Percentiles rank a stretch among this genome's conserved stretches.
phyloP scores from a whole-genome alignment of 257 asterid species.

The Handroanthus guayacan region DNA sequence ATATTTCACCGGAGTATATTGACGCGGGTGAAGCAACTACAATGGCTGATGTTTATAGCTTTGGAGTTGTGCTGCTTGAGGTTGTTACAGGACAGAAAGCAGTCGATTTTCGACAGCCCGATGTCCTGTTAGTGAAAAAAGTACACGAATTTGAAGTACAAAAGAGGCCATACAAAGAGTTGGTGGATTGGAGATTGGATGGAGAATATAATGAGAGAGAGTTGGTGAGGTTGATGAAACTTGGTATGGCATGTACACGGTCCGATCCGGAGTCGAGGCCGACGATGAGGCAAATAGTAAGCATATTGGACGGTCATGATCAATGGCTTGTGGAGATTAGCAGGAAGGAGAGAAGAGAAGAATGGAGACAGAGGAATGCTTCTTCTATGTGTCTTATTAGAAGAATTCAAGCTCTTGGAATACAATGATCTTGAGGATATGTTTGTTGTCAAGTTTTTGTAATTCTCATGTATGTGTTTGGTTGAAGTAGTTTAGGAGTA shows the following conservation, averaged over 20 bases:
- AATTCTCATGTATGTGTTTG: neutral
- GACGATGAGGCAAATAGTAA: constrained; percentile 81
- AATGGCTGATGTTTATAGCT: constrained; percentile 91
- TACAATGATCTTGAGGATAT: constrained; percentile 53
- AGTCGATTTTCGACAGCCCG: constrained; percentile 73
- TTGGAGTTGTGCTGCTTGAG: constrained; percentile 87
- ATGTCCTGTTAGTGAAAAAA: constrained; percentile 63
- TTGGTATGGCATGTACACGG: constrained; percentile 82
- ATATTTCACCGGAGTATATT: constrained; percentile 83
- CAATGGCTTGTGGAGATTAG: constrained; percentile 58
- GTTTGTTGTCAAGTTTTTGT: constrained; percentile 16
- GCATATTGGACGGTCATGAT: constrained; percentile 84
- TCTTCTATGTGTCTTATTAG: constrained; percentile 65
- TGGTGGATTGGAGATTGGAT: constrained; percentile 73
- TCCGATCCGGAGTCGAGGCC: constrained; percentile 75
- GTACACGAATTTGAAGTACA: constrained; percentile 57
- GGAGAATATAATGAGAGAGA: constrained; percentile 66
- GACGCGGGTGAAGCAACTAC: constrained; percentile 83
- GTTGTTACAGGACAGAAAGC: constrained; percentile 79
- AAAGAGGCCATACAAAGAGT: constrained; percentile 54
- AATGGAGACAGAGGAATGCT: constrained; percentile 77
- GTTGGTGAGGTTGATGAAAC: constrained; percentile 65
- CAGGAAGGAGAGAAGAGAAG: constrained; percentile 60
- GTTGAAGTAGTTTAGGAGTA: constrained; percentile 10
- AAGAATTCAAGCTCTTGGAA: constrained; percentile 89